These are phyloP conservation scores for Ogataea henricii DNA, from an alignment of 805 yeast genomes.

Conservation along the genomic window DNA sequence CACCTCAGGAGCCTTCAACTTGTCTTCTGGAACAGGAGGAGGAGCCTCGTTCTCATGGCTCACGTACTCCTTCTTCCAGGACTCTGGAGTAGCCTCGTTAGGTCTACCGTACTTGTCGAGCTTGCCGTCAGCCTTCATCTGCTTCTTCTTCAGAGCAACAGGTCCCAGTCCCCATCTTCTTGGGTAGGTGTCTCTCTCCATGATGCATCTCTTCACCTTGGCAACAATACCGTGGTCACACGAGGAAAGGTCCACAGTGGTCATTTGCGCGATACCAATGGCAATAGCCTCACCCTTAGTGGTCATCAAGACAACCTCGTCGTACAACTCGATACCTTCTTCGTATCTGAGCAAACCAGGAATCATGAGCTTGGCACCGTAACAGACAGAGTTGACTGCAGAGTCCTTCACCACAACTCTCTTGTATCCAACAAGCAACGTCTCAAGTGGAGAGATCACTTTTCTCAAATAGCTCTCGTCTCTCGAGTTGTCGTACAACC, in stretches of 20 bases:
- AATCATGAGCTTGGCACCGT: constrained; percentile 98
- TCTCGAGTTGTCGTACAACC: constrained; percentile 94
- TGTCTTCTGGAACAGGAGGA: constrained; percentile 58
- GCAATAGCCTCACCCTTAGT: constrained; percentile 99
- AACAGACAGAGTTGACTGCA: constrained; percentile 97
- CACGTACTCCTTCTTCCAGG: constrained; percentile 86
- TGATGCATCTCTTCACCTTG: constrained; percentile 97
- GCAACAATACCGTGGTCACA: constrained; percentile 99
- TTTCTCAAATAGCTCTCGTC: constrained; percentile 95
- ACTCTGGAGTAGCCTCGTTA: constrained; percentile 90
- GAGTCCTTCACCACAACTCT: constrained; percentile 90
- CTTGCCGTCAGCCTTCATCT: constrained; percentile 95
- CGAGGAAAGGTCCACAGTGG: constrained; percentile 92
- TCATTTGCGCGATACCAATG: constrained; percentile 97
- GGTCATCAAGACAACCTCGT: constrained; percentile 96
- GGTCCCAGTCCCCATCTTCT: constrained; percentile 99
- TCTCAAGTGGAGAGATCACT: constrained; percentile 92
- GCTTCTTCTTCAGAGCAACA: constrained; percentile 97
- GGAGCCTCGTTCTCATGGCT: constrained; percentile 66
- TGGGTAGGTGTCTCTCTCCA: constrained; percentile 99
- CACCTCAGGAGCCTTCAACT: constrained; percentile 42
- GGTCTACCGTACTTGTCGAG: constrained; percentile 93
- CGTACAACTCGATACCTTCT: constrained; percentile 95
- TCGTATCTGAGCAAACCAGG: constrained; percentile 98
- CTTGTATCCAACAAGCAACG: constrained; percentile 91